These are phyloP conservation scores for Solanum piurae DNA, from an alignment of 257 asterid genomes.

Conservation along the genomic window DNA sequence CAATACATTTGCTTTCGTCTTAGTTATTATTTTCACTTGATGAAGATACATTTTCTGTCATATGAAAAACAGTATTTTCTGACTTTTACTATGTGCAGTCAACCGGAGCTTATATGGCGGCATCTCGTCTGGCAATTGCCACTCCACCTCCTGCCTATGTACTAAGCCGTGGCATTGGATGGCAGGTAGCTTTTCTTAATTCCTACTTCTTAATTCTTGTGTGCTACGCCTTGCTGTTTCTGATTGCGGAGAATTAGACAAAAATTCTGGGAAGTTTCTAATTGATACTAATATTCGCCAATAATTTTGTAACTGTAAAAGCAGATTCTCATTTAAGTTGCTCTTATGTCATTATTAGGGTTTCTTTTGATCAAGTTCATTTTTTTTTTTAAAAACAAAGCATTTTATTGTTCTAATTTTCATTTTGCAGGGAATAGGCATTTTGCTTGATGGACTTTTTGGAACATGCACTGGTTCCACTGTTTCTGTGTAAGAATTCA, in stretches of 20 bases:
- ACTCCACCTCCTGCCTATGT: slow-evolving; percentile 99
- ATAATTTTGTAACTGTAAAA: background rate
- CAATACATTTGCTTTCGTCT: background rate
- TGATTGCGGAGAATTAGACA: background rate
- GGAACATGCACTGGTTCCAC: slow-evolving; percentile 94
- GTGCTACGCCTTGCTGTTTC: background rate
- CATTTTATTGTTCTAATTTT: background rate
- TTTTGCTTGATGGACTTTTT: slow-evolving; percentile 84
- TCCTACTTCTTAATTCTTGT: background rate
- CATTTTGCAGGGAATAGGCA: slow-evolving; percentile 73
- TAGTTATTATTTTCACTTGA: background rate
- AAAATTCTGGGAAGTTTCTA: background rate
- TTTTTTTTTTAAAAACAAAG: background rate
- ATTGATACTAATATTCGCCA: background rate
- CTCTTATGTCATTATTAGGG: background rate
- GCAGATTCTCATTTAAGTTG: background rate
- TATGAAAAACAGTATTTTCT: background rate
- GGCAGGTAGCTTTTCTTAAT: slow-evolving; percentile 55
- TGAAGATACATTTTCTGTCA: background rate
- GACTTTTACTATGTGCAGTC: slow-evolving; percentile 46
- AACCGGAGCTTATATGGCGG: slow-evolving; percentile 90
- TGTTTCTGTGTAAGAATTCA: slow-evolving; percentile 75
- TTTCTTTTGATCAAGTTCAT: background rate
- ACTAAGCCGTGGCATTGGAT: slow-evolving; percentile 96
- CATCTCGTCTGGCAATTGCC: slow-evolving; percentile 97